phyloP scores from a whole-genome alignment of 1,139 yeast species.

The Pneumocystis oryctolagi region DNA sequence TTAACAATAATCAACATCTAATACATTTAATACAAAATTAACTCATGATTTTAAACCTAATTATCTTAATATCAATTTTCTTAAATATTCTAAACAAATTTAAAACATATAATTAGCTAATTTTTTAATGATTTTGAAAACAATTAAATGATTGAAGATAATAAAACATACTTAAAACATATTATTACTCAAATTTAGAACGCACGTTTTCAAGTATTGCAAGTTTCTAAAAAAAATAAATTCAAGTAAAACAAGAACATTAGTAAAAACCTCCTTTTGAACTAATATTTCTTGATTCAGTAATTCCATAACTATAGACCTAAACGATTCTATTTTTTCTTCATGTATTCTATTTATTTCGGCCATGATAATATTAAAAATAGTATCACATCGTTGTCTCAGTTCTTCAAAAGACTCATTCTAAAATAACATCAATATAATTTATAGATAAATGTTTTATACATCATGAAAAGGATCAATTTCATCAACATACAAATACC shows the following conservation, averaged over 20 bases:
- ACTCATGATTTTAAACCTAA: neutral
- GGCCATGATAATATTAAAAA: neutral
- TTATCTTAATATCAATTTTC: too few relatives aligned
- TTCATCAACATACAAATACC: neutral
- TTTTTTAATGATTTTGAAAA: too few relatives aligned
- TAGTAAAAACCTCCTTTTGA: neutral
- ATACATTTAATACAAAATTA: too few relatives aligned
- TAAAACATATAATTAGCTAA: neutral
- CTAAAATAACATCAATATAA: neutral
- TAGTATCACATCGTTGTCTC: neutral
- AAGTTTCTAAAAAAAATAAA: neutral
- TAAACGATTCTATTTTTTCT: neutral
- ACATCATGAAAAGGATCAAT: neutral
- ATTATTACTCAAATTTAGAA: neutral
- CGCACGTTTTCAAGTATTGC: neutral
- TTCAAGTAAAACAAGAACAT: too few relatives aligned
- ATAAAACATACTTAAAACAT: too few relatives aligned
- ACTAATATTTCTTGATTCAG: neutral
- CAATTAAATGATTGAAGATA: too few relatives aligned
- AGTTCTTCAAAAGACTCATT: neutral
- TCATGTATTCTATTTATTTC: neutral
- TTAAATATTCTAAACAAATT: too few relatives aligned
- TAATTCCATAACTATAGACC: neutral
- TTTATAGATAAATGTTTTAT: neutral
- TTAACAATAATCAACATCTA: too few relatives aligned